These are phyloP conservation scores for Umbelopsis ramanniana DNA, from an alignment of 192 early-diverging fungal species.

Conservation along the genomic window DNA sequence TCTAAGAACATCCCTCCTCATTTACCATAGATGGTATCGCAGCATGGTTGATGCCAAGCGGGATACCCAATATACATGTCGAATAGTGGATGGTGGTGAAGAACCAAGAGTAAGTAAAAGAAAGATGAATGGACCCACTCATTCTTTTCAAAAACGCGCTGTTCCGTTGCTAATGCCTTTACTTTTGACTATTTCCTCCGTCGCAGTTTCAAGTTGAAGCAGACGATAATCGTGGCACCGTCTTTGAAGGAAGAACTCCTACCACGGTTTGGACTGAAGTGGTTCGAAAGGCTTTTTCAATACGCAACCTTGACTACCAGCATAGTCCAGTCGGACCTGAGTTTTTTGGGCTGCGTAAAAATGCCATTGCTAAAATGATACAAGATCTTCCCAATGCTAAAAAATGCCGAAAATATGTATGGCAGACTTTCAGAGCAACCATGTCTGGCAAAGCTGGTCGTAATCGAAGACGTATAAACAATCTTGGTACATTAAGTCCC, in stretches of 20 bases:
- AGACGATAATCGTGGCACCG: slow-evolving; percentile 71
- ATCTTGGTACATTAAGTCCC: not conserved
- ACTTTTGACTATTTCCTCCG: no score
- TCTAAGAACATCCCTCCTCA: no score
- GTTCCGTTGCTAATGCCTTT: no score
- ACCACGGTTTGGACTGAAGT: slow-evolving; percentile 88
- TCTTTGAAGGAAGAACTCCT: slow-evolving; percentile 71
- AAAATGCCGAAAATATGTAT: slow-evolving; percentile 74
- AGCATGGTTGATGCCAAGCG: slow-evolving; percentile 58
- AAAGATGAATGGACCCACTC: not conserved
- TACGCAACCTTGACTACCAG: slow-evolving; percentile 78
- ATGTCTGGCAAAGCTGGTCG: slow-evolving; percentile 16
- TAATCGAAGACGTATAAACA: slow-evolving; percentile 11
- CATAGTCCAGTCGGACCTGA: slow-evolving; percentile 89
- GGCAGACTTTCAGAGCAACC: slow-evolving; percentile 63
- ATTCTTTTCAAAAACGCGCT: no score
- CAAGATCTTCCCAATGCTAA: slow-evolving; percentile 84
- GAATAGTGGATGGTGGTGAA: slow-evolving; percentile 80
- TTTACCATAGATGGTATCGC: slow-evolving; percentile 48
- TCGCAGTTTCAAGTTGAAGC: slow-evolving; percentile 74
- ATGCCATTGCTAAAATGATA: slow-evolving; percentile 85
- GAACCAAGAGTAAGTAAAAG: slow-evolving; percentile 47
- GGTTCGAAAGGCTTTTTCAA: slow-evolving; percentile 75
- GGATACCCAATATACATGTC: slow-evolving; percentile 71
- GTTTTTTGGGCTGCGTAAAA: slow-evolving; percentile 90